A percentile compares a stretch with the other conserved stretches of the same genome.
These are phyloP conservation scores for Populus deltoides DNA, from an alignment of 345 rosid genomes.

Conservation along the genomic window DNA sequence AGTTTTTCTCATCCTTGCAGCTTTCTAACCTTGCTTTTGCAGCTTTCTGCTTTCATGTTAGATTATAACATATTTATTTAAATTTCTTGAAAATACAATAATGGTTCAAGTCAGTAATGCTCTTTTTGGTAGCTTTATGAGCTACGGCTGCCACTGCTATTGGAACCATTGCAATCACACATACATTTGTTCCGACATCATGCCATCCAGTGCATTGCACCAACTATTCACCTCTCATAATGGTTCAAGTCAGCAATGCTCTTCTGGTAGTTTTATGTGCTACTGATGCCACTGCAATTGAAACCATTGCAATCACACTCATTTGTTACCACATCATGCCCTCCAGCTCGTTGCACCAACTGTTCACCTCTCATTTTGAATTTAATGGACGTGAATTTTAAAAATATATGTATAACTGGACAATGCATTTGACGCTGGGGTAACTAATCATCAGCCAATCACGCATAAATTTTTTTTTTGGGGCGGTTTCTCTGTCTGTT, in stretches of 20 bases:
- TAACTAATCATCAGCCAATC: background rate
- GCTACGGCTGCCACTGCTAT: no score
- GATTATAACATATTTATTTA: no score
- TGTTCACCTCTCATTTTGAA: background rate
- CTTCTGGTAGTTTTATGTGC: background rate
- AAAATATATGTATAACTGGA: background rate
- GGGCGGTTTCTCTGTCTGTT: no score
- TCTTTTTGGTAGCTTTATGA: no score
- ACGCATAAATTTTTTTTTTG: no score
- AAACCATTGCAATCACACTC: background rate
- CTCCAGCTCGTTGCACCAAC: background rate
- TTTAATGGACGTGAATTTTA: background rate
- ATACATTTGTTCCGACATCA: background rate
- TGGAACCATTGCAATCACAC: no score
- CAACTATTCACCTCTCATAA: background rate
- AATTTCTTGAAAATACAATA: background rate
- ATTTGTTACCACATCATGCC: background rate
- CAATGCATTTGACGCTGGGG: background rate
- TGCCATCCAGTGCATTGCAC: background rate
- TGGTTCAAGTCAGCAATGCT: background rate
- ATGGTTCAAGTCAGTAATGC: background rate
- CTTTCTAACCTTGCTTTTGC: slow-evolving; percentile 5
- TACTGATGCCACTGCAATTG: background rate
- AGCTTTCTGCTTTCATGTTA: background rate
- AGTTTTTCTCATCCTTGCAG: slow-evolving; percentile 22